phyloP scores from a whole-genome alignment of 208 protist genomes.

The Acanthamoeba healyi region DNA sequence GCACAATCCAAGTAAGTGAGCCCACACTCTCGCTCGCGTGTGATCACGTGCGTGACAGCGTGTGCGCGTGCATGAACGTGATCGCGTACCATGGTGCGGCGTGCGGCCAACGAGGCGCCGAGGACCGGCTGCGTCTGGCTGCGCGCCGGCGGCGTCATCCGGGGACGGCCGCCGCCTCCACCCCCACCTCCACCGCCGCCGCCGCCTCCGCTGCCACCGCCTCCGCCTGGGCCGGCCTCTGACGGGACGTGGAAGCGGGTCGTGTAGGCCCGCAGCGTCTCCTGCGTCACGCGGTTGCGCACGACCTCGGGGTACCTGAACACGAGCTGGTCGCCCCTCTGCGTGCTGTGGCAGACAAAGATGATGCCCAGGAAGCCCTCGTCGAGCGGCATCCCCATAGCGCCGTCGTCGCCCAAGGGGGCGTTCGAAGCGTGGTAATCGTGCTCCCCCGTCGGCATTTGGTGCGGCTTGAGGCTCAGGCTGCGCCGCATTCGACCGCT shows the following conservation, averaged over 20 bases:
- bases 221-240: neutral
- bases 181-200: neutral
- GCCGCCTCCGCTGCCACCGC: neutral
- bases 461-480: neutral
- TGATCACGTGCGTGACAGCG: neutral
- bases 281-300: neutral
- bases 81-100: neutral
- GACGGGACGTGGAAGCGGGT: neutral
- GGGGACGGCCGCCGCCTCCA: neutral
- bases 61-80: neutral
- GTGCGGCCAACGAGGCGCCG: neutral
- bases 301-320: constrained; percentile 11
- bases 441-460: neutral
- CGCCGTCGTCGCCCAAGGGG: neutral
- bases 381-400: neutral
- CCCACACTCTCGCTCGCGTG: too few relatives aligned
- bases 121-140: neutral
- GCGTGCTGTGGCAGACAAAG: constrained; percentile 29
- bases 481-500: too few relatives aligned
- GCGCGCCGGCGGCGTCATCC: neutral
- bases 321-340: neutral
- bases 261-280: constrained; percentile 4
- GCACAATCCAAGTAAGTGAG: too few relatives aligned
- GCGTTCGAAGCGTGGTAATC: neutral
- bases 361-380: constrained; percentile 35